These are phyloP conservation scores for Populus tomentosa DNA, from an alignment of 441 rosid genomes.

Conservation along the genomic window DNA sequence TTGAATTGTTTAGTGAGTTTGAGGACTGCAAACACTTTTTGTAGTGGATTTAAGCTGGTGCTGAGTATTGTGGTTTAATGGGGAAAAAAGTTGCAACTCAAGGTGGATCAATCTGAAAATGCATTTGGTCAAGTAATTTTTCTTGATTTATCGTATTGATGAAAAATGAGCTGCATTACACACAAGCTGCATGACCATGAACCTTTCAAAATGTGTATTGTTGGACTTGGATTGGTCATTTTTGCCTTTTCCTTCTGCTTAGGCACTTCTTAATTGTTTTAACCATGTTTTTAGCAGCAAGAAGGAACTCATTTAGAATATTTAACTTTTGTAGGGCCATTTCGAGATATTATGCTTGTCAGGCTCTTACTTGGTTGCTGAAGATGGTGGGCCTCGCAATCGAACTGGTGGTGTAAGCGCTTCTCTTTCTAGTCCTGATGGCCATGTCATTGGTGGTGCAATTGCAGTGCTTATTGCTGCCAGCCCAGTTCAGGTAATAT, in stretches of 20 bases:
- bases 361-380: slow-evolving; percentile 86
- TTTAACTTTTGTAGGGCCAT: slow-evolving; percentile 57
- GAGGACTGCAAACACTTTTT: neutral
- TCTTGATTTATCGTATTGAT: neutral
- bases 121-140: neutral
- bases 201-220: neutral
- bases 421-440: slow-evolving; percentile 89
- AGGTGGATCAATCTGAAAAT: neutral
- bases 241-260: neutral
- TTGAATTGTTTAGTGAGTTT: neutral
- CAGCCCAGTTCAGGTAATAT: slow-evolving; percentile 75
- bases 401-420: slow-evolving; percentile 93
- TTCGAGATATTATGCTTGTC: slow-evolving; percentile 95
- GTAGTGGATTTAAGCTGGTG: neutral
- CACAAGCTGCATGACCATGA: neutral
- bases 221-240: neutral
- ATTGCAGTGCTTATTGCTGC: slow-evolving; percentile 79
- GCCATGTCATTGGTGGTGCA: slow-evolving; percentile 91
- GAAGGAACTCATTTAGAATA: slow-evolving; percentile 26
- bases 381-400: slow-evolving; percentile 72
- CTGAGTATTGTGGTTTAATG: neutral
- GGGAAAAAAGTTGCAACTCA: neutral
- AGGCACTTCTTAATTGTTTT: neutral
- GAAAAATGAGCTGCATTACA: neutral
- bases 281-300: neutral